Evolutionary conservation across 495 filamentous ascomycete species (phyloP), one percentile per base, ranked within the genome.

Genomic region (Aspergillus bridgeri): DNA sequence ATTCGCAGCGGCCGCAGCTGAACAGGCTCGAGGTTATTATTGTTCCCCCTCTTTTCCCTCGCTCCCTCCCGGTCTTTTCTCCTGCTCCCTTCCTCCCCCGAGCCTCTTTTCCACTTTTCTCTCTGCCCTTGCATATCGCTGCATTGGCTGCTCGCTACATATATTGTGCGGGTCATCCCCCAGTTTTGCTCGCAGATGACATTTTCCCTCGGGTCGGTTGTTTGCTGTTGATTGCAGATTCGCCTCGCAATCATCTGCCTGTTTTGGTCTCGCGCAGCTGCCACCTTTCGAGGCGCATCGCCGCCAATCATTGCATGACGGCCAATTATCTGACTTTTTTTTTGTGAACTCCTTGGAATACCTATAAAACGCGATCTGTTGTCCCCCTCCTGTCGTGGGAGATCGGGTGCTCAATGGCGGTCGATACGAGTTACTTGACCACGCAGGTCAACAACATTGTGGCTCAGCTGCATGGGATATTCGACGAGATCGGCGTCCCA

Each of bases 371-470:
- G 18, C 23, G 43, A 43, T 48, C 38, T 46, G 38, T 45, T 56
- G n/a, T 42, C 21, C 19, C 24, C 62, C 52, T 65, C 70, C 61
- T 60, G 69, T 62, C 48, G 64, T 69, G 60, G 57, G 58, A 57
- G 49, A 42, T 42, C 23, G 23, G 24, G 48, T 21, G 58, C 59
- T 52, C 33, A 23, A 97, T 96, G 92, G 69, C 73, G 42, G 94
- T 96, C 84, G 91, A 97, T 74, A 90, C 91, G 49, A 88, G 87
- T 69, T 93, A 95, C 68, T 77, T 97, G 69, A 88, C 90, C 65
- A 90, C 92, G 67, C 92, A 97, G 82, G 90, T 97, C 71, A 90
- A 90, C 63, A 92, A 84, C 62, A 97, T 96, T 66, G 89, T 96
- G 63, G 81, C 82, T 67, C 89, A 96, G 73, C 80, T 99, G 47